Evolutionary conservation across 352 stramenopile genomes (phyloP), one percentile per base, ranked within the genome.

Genomic region (Pseudoperonospora humuli): DNA sequence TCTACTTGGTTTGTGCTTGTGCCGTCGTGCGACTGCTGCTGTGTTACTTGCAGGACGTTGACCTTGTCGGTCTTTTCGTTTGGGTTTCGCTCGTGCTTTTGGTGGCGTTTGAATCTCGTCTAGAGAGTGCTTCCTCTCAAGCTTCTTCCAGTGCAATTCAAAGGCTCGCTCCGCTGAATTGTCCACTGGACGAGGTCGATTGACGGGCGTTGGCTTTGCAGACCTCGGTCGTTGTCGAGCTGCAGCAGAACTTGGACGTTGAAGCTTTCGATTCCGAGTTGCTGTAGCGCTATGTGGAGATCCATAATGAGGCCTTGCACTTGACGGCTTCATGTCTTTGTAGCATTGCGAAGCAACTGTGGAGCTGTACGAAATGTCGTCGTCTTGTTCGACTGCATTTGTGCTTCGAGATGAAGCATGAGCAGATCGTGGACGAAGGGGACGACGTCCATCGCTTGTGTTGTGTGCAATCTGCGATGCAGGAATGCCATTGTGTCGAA

Each of bases 301-400:
- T 20, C 35, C 43, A 24, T 76, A 80, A 17, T 69, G 58, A 17
- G 68, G 43, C 0, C 56, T 57, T 24, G 68, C 64, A 10, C 50
- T 53, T 0, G 70, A 75, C 4, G 61, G 69, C 21, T 75, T 80
- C 9, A 53, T 61, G 3, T 61, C 53, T 33, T 81, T 81, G 53
- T 84, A 86, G 39, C 68, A 84, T 10, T 81, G 64, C 15, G 70
- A 67, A 10, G 70, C 70, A 19, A 87, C 70, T 3, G 63, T 83
- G 9, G 66, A 62, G 43, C 62, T 77, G 44, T 84, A 86, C 0
- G 74, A 84, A 9, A 82, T 26, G 23, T 26, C 35, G 41, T 84
- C 55, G 7, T 26, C 26, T 37, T 14, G 25, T 7, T 40, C 38
- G 15, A 39, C 20, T 2, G 46, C 40, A 1, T 31, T 48, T 2